These are phyloP conservation scores for Ustilago loliicola DNA, from an alignment of 1,284 basidiomycete species.

Conservation along the genomic window DNA sequence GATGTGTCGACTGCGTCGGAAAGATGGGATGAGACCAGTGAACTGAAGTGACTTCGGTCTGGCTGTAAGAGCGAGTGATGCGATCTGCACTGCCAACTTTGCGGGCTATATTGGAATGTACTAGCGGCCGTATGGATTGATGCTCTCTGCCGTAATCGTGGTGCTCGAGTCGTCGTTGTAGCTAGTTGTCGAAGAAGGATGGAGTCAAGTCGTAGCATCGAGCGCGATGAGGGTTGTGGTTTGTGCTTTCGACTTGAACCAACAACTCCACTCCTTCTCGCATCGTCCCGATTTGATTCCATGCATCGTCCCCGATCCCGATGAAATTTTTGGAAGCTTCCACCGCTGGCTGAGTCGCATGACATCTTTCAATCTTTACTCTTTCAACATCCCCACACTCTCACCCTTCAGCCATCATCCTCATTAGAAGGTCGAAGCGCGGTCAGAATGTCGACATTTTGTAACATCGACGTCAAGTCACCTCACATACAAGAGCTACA, in stretches of 20 bases:
- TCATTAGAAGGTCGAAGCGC: not conserved
- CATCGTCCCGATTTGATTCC: not conserved
- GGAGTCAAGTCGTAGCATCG: not conserved
- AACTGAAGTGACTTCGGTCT: too few relatives aligned
- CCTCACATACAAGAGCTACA: constrained; percentile 49
- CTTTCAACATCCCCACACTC: not conserved
- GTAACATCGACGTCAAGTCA: constrained; percentile 51
- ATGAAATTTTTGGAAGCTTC: constrained; percentile 15
- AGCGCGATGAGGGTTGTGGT: constrained; percentile 9
- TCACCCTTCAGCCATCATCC: not conserved
- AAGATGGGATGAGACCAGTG: not conserved
- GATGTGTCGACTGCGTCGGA: not conserved
- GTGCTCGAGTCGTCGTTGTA: not conserved
- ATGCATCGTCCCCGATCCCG: not conserved
- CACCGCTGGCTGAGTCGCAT: constrained; percentile 19
- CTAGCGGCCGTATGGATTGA: too few relatives aligned
- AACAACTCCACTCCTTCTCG: constrained; percentile 33
- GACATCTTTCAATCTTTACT: constrained; percentile 16
- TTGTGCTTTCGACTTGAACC: constrained; percentile 16
- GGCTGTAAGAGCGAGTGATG: too few relatives aligned
- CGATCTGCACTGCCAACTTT: too few relatives aligned
- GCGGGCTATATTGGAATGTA: too few relatives aligned
- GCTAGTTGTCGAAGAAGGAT: not conserved
- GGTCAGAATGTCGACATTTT: constrained; percentile 37
- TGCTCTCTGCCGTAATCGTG: not conserved